Evolutionary conservation across 441 rosid genomes (phyloP), one percentile per base, ranked within the genome.

Genomic region (Brassica balearica): DNA sequence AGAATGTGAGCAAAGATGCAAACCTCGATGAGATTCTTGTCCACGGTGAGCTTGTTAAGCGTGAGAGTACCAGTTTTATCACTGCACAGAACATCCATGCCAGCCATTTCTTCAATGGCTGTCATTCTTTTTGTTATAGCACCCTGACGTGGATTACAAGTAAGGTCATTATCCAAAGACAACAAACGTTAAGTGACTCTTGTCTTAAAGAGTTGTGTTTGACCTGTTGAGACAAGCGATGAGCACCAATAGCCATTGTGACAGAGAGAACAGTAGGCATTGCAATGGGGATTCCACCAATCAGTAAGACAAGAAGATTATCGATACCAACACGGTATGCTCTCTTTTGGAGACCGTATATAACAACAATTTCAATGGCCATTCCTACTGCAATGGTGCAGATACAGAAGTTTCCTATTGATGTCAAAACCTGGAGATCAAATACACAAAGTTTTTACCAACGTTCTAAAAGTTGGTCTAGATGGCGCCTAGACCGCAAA

Each of bases 211-310:
- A 78, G 20, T 73, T 46, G 69, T 29, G 5, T 6, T 56, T 4
- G 8, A 87, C 89, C 86, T 87, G 87, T 73, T 82, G 85, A 51
- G 88, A 82, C 14, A 85, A 43, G 17, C 84, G 79, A 72, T 82
- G 87, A 0, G 88, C 85, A 61, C 88, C 87, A 69, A 87, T 84
- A 2, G 88, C 90, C 87, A 87, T 87, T 14, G 87, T 85, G 27
- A 87, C 90, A 38, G 85, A 85, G 38, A 85, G 85, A 71, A 85
- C 86, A 12, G 88, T 85, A 23, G 87, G 88, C 87, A 84, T 85
- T 11, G 88, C 90, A 65, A 87, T 87, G 11, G 88, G 88, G 62
- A 87, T 85, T 4, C 90, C 90, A 72, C 90, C 91, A 48, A 87
- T 83, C 55, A 84, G 76, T 3, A 87, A 66, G 53, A 86, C 87